Conservation (phyloP, 2,329 filamentous ascomycete species). For the Zarea fungicola region DNA sequence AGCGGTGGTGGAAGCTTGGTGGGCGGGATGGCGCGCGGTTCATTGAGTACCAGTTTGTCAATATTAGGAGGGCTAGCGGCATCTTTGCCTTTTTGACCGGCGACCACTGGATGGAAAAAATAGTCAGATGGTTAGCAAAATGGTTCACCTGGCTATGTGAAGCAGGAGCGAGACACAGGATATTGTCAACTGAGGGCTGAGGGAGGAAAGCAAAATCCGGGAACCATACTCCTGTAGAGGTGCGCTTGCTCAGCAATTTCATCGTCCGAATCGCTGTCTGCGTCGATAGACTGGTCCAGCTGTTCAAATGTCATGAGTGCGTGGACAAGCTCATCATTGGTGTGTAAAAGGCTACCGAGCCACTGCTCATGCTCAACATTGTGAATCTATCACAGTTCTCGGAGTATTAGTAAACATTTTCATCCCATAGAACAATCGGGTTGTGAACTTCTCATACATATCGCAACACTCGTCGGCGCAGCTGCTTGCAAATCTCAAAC, state of each 20-base stretch:
- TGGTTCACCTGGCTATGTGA: no score
- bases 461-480: conserved; percentile 77
- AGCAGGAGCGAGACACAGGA: no score
- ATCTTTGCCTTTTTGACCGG: conserved; percentile 1
- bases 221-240: conserved; percentile 56
- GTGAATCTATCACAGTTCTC: conserved; percentile 57
- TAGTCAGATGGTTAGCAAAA: no score
- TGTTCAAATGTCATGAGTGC: conserved; percentile 94
- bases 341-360: conserved; percentile 83
- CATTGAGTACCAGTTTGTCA: conserved; percentile 25
- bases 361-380: conserved; percentile 87
- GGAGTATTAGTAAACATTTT: neutral
- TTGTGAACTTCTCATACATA: conserved; percentile 69
- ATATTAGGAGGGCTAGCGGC: neutral
- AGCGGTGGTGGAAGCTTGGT: conserved; percentile 14
- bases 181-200: no score
- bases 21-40: conserved; percentile 24
- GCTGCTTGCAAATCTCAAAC: conserved; percentile 81
- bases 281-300: conserved; percentile 78
- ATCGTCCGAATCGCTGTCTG: conserved; percentile 66
- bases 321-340: conserved; percentile 92
- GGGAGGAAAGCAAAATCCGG: conserved; percentile 17
- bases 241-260: conserved; percentile 63
- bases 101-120: conserved; percentile 29
- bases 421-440: no score